Percentiles rank a stretch among this genome's conserved stretches.
phyloP scores from a whole-genome alignment of 1,284 basidiomycete genomes.

The Meripilus lineatus region DNA sequence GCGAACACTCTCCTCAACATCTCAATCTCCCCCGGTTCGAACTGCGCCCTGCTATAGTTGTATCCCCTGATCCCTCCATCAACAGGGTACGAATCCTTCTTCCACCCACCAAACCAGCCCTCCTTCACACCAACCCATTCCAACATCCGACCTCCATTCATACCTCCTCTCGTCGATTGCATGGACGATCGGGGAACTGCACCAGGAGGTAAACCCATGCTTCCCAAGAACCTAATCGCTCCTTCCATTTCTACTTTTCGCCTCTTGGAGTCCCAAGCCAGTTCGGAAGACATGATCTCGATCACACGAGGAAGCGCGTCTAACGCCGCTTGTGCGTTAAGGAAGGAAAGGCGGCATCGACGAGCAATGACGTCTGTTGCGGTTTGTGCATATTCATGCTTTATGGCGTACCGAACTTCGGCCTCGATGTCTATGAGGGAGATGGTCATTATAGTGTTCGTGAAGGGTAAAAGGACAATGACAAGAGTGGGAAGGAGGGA shows the following conservation, averaged over 20 bases:
- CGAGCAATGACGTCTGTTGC: conserved; percentile 92
- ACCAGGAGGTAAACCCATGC: conserved; percentile 68
- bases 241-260: conserved; percentile 57
- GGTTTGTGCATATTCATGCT: conserved; percentile 88
- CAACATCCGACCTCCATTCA: conserved; percentile 18
- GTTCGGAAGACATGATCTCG: conserved; percentile 87
- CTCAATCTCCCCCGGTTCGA: conserved; percentile 66
- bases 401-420: conserved; percentile 88
- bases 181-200: conserved; percentile 25
- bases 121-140: conserved; percentile 23
- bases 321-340: conserved; percentile 86
- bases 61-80: too few species aligned
- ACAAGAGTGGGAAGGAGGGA: too few species aligned
- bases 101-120: too few species aligned
- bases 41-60: conserved; percentile 58
- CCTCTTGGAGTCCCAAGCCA: conserved; percentile 67
- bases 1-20: conserved; percentile 56
- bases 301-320: conserved; percentile 84
- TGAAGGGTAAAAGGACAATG: neutral
- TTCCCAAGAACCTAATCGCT: conserved; percentile 62
- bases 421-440: conserved; percentile 73
- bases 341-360: conserved; percentile 87
- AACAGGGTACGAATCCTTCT: too few species aligned
- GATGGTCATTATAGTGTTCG: conserved; percentile 1
- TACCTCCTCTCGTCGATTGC: conserved; percentile 26